These are phyloP conservation scores for Nothopassalora personata DNA, from an alignment of 2,329 filamentous ascomycete genomes.

Conservation along the genomic window DNA sequence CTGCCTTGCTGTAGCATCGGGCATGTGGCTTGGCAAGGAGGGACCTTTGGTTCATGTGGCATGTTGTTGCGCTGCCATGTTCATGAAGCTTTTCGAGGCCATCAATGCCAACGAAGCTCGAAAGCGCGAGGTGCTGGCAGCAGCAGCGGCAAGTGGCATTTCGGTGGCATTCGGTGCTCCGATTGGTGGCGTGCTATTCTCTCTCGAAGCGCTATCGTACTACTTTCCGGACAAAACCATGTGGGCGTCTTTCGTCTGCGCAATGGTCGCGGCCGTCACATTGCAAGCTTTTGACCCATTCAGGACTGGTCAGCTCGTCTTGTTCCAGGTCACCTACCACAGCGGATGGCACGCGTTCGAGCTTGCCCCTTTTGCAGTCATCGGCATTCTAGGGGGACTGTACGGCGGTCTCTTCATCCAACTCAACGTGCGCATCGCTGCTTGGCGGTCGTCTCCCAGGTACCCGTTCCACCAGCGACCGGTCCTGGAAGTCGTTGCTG, in stretches of 20 bases:
- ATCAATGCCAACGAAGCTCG: constrained; percentile 88
- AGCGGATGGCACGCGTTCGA: constrained; percentile 93
- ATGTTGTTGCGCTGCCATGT: constrained; percentile 90
- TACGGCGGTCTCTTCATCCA: constrained; percentile 95
- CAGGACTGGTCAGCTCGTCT: constrained; percentile 86
- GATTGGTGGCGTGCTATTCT: constrained; percentile 91
- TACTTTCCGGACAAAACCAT: constrained; percentile 99
- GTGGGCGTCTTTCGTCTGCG: constrained; percentile 99
- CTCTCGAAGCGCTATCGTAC: constrained; percentile 93
- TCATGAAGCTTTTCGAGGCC: constrained; percentile 79
- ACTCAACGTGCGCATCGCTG: constrained; percentile 79
- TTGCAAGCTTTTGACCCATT: constrained; percentile 92
- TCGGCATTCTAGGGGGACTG: constrained; percentile 85
- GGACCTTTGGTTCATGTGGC: constrained; percentile 92
- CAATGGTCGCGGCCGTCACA: constrained; percentile 95
- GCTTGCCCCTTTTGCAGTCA: constrained; percentile 75
- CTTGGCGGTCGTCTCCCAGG: constrained; percentile 67
- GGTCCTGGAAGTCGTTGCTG: constrained; percentile 70
- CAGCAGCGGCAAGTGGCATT: constrained; percentile 85
- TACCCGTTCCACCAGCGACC: constrained; percentile 62
- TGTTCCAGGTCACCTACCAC: constrained; percentile 93
- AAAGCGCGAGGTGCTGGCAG: constrained; percentile 87
- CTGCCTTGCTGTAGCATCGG: constrained; percentile 86
- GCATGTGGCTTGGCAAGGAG: constrained; percentile 95
- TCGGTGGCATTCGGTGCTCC: constrained; percentile 92